Percentiles rank a stretch among this genome's conserved stretches.
Conservation (phyloP, 768 basidiomycete species). For the Pleurotus pulmonarius region DNA sequence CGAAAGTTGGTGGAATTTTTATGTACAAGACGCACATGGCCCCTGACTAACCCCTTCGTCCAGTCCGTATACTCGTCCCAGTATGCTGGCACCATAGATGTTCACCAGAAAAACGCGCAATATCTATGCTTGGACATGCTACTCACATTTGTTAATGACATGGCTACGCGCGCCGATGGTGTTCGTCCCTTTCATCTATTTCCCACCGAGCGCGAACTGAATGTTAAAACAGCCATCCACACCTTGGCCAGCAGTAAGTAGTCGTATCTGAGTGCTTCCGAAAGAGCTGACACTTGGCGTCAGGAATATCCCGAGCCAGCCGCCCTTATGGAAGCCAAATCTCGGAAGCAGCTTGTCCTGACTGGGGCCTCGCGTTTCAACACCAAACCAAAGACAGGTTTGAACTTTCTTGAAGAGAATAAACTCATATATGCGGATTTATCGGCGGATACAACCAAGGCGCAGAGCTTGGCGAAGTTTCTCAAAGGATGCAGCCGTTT, state of each 20-base stretch:
- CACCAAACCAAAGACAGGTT: slow-evolving; percentile 83
- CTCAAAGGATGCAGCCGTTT: slow-evolving; percentile 80
- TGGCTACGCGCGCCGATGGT: slow-evolving; percentile 62
- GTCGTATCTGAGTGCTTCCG: background rate
- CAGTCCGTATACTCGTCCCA: slow-evolving; percentile 81
- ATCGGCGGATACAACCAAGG: slow-evolving; percentile 49
- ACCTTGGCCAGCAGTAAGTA: slow-evolving; percentile 62
- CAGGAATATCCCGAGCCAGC: slow-evolving; percentile 58
- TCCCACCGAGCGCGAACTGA: slow-evolving; percentile 10
- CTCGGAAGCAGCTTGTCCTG: slow-evolving; percentile 81
- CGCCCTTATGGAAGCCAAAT: slow-evolving; percentile 64
- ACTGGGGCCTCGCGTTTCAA: slow-evolving; percentile 88
- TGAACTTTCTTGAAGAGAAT: slow-evolving; percentile 91
- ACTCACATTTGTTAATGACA: slow-evolving; percentile 82
- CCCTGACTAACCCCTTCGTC: slow-evolving; percentile 1
- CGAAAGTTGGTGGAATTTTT: slow-evolving; percentile 54
- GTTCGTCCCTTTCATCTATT: slow-evolving; percentile 26
- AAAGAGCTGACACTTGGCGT: background rate
- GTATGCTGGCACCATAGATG: slow-evolving; percentile 52
- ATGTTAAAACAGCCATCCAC: slow-evolving; percentile 32
- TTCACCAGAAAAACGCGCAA: slow-evolving; percentile 74
- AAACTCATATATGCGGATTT: slow-evolving; percentile 77
- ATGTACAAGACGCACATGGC: slow-evolving; percentile 4
- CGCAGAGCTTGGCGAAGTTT: slow-evolving; percentile 76
- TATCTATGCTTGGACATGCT: slow-evolving; percentile 86